These are phyloP conservation scores for Crithidia mellificae DNA, from an alignment of 208 protist species.

Conservation along the genomic window DNA sequence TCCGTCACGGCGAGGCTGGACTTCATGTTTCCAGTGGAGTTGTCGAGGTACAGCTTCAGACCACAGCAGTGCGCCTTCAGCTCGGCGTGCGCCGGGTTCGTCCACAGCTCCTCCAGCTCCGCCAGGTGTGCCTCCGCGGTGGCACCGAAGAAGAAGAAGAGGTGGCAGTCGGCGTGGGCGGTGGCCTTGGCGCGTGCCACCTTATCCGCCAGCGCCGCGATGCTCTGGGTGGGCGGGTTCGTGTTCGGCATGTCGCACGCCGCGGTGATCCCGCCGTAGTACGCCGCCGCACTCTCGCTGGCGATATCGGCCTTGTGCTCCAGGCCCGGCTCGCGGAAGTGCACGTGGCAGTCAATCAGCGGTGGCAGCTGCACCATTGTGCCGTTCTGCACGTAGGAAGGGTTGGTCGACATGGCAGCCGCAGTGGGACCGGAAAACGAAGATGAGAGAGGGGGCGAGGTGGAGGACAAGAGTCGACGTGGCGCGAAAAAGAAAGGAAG, in stretches of 20 bases:
- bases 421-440: no score
- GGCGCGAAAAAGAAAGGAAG: no score
- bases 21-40: conserved; percentile 87
- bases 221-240: conserved; percentile 74
- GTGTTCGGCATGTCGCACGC: conserved; percentile 92
- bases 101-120: conserved; percentile 79
- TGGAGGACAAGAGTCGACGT: no score
- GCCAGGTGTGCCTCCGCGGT: conserved; percentile 62
- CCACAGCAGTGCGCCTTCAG: conserved; percentile 70
- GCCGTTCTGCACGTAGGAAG: conserved; percentile 13
- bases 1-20: conserved; percentile 56
- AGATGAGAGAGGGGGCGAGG: no score
- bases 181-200: conserved; percentile 41
- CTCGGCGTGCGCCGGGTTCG: conserved; percentile 43
- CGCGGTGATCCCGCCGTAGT: conserved; percentile 86
- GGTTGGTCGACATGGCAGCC: conserved; percentile 1
- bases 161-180: conserved; percentile 29
- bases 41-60: conserved; percentile 88
- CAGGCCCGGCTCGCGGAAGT: conserved; percentile 93
- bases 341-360: conserved; percentile 94
- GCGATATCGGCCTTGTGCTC: conserved; percentile 94
- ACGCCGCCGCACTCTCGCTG: conserved; percentile 86
- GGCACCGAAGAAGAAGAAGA: conserved; percentile 88
- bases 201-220: conserved; percentile 74
- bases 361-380: conserved; percentile 56